Percentiles rank a stretch among this genome's conserved stretches.
Evolutionary conservation across 2,329 filamentous ascomycete genomes (phyloP).

Genomic region (Scedosporium dehoogii): DNA sequence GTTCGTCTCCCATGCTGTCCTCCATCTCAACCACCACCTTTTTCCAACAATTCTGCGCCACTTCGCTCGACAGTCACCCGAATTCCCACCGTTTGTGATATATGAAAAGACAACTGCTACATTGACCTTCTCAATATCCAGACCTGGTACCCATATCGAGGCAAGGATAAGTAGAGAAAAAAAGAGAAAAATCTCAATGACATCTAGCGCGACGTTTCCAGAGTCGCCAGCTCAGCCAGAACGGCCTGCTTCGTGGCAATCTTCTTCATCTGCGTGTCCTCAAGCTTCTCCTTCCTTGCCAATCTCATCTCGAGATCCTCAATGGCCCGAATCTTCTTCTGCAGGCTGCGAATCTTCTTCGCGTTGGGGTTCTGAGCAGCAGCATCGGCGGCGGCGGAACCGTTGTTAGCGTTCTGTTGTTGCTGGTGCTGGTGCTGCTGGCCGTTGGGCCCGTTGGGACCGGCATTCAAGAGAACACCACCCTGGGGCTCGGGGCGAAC

Average conservation of each 20-base stretch:
- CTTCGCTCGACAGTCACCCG: neutral
- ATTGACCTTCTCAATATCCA: neutral
- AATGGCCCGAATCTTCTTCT: constrained; percentile 97
- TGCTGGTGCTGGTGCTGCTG: constrained; percentile 17
- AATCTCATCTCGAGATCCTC: constrained; percentile 97
- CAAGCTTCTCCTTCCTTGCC: constrained; percentile 88
- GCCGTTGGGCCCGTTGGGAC: neutral
- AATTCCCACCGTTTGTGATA: neutral
- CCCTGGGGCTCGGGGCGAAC: constrained; percentile 13
- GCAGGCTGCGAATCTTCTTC: constrained; percentile 85
- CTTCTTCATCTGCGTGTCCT: constrained; percentile 98
- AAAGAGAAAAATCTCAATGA: neutral
- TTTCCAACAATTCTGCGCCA: neutral
- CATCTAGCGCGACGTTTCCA: neutral
- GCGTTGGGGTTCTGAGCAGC: constrained; percentile 60
- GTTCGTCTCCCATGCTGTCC: too few relatives aligned
- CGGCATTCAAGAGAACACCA: neutral
- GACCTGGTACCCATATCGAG: neutral
- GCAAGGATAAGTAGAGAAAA: neutral
- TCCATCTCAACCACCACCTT: neutral
- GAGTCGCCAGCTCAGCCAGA: constrained; percentile 58
- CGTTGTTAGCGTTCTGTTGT: constrained; percentile 12
- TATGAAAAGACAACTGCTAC: neutral
- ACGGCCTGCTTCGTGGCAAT: constrained; percentile 82
- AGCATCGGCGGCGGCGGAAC: constrained; percentile 39